Evolutionary conservation across 164 flowering plant genomes (phyloP), one percentile per base, ranked within the genome.

Genomic region (Warburgia ugandensis): DNA sequence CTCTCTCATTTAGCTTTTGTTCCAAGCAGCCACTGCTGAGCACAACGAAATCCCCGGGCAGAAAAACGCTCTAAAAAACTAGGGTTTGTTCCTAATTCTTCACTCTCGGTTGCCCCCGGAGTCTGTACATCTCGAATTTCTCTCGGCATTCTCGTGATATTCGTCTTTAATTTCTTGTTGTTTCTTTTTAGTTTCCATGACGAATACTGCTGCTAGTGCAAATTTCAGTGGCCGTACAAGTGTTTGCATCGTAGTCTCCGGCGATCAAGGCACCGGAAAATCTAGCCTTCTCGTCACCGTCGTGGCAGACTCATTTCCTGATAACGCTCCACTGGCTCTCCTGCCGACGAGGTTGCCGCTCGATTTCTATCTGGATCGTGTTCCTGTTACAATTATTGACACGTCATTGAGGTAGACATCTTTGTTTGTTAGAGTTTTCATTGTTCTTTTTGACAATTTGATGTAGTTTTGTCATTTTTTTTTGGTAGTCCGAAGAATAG

Each of bases 201-300:
- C 78, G 46, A 68, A 42, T 35, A 20, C 66, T 44, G 21, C 71
- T 30, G 58, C 43, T 21, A 37, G 30, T 21, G 46, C 54, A 13
- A 53, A 42, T 45, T 40, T 52, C 26, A 64, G 61, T 6, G 72
- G 53, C 21, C 73, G 68, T 4, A 64, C 64, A 17, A 68, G 60
- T 27, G 75, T 86, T 14, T 71, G 97, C 17, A 71, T 90, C 25
- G 94, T 83, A 23, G 95, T 90, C 1, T 80, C 66, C 27, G 97
- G 97, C 0, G 97, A 90, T 60, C 68, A 58, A 0, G 81, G 75
- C 44, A 84, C 95, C 11, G 97, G 97, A 2, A 90, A 90, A 50
- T 79, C 91, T 2, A 80, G 87, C 59, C 62, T 90, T 62, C 82
- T 90, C 13, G 68, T 72, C 6, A 63, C 97, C 0, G 77, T 76